These are phyloP conservation scores for Dictyostelium firmibasis DNA, from an alignment of 78 protist genomes.

Conservation along the genomic window DNA sequence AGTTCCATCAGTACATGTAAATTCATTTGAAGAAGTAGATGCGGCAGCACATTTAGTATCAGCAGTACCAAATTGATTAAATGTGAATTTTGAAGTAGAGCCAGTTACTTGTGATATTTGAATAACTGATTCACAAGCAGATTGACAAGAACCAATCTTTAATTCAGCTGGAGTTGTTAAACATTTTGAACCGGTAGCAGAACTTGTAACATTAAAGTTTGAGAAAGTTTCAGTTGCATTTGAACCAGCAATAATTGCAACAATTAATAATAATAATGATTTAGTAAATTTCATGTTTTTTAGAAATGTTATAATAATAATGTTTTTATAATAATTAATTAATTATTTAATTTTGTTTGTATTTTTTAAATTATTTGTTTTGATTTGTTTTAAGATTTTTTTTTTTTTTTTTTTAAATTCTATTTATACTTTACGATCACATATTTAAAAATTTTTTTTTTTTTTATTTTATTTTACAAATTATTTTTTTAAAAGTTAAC, in stretches of 20 bases:
- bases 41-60: neutral
- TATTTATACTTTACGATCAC: too few species aligned
- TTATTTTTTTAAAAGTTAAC: too few species aligned
- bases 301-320: too few species aligned
- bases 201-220: neutral
- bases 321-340: too few species aligned
- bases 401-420: too few species aligned
- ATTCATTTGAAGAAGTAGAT: neutral
- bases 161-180: neutral
- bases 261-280: neutral
- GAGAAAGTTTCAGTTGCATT: neutral
- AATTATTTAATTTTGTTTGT: too few species aligned
- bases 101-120: neutral
- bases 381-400: neutral
- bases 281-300: neutral
- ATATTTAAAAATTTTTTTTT: too few species aligned
- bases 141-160: neutral
- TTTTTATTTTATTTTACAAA: too few species aligned
- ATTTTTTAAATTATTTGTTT: too few species aligned
- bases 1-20: neutral
- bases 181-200: neutral
- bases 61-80: neutral
- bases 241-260: neutral
- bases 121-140: neutral
- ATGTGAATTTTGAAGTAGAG: neutral